A percentile compares a stretch with the other conserved stretches of the same genome.
Evolutionary conservation across 108 stramenopile species (phyloP).

Genomic region (Skeletonema costatum): DNA sequence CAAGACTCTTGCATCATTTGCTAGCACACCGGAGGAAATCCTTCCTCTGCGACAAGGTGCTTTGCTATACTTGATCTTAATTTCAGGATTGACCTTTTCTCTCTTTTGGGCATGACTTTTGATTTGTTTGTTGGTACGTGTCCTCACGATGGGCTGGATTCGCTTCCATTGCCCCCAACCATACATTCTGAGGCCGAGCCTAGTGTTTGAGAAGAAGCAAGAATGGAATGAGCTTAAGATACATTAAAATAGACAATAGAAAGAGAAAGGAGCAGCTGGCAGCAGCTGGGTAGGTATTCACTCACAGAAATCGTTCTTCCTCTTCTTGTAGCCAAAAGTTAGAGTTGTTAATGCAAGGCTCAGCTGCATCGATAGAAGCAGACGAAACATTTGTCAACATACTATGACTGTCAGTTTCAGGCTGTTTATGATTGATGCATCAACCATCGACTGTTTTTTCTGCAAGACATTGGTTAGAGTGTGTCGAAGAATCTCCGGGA

Average conservation of each 20-base stretch:
- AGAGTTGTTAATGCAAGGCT: conserved; percentile 8
- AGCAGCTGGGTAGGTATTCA: neutral
- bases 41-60: conserved; percentile 20
- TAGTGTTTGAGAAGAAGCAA: neutral
- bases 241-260: neutral
- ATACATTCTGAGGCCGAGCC: conserved; percentile 24
- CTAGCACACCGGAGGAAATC: conserved; percentile 22
- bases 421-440: too few species aligned
- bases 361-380: neutral
- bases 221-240: neutral
- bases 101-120: conserved; percentile 42
- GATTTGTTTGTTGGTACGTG: conserved; percentile 42
- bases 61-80: conserved; percentile 30
- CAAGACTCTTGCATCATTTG: conserved; percentile 2
- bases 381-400: too few species aligned
- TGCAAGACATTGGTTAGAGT: neutral
- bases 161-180: conserved; percentile 47
- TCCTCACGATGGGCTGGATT: conserved; percentile 34
- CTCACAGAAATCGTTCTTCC: conserved; percentile 38
- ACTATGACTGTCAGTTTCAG: too few species aligned
- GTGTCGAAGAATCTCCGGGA: neutral
- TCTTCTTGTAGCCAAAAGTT: conserved; percentile 42
- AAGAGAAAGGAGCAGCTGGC: neutral
- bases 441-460: neutral
- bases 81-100: conserved; percentile 33